phyloP scores from a whole-genome alignment of 2,329 filamentous ascomycete species.

The Clarireedia paspali region DNA sequence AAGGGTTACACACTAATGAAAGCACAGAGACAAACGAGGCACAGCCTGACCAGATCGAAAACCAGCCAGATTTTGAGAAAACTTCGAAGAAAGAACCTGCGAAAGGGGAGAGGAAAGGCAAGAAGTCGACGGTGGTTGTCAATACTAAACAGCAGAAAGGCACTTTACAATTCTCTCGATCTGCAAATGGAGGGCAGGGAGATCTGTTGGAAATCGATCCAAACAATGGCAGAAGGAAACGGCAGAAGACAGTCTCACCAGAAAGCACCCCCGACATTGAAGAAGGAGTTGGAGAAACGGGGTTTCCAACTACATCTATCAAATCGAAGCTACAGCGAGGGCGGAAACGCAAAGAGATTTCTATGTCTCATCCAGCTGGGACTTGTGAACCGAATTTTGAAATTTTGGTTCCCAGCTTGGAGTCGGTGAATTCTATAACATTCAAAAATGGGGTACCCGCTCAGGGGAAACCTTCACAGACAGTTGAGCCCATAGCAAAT shows the following conservation, averaged over 20 bases:
- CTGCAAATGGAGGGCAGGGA: conserved; percentile 6
- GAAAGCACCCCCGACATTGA: not conserved
- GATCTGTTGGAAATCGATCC: conserved; percentile 26
- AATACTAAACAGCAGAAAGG: not conserved
- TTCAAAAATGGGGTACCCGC: not conserved
- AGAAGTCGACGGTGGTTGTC: not conserved
- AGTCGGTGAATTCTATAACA: not conserved
- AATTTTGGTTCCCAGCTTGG: too few species aligned
- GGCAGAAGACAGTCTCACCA: conserved; percentile 33
- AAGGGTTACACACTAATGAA: not conserved
- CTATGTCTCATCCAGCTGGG: not conserved
- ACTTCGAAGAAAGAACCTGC: not conserved
- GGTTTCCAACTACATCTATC: not conserved
- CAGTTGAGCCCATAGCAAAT: not conserved
- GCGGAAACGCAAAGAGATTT: not conserved
- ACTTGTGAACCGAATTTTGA: not conserved
- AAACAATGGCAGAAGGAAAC: conserved; percentile 34
- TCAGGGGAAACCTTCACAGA: too few species aligned
- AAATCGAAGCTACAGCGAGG: not conserved
- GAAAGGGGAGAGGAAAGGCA: not conserved
- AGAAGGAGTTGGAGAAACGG: not conserved
- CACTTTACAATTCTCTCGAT: not conserved
- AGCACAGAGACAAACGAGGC: not conserved
- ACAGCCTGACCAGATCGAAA: not conserved
- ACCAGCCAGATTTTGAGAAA: not conserved